Conservation (phyloP, 2,329 filamentous ascomycete species). For the Colletotrichum falcatum region DNA sequence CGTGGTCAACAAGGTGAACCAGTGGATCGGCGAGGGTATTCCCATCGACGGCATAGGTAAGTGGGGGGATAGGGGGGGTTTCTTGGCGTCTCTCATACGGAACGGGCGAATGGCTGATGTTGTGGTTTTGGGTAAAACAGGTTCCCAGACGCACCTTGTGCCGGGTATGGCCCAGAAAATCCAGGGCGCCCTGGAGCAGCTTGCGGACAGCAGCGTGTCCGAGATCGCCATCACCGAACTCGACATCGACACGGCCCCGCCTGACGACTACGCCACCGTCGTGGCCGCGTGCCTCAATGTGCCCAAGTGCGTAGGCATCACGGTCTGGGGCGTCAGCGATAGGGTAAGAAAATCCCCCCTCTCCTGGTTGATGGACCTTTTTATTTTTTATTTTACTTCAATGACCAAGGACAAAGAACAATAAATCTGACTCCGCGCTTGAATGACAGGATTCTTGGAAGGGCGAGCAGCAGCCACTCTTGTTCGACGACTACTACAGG, state of each 20-base stretch:
- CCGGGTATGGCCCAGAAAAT: constrained; percentile 58
- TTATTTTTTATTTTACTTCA: no score
- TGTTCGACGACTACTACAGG: constrained; percentile 64
- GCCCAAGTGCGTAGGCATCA: constrained; percentile 72
- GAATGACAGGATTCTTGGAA: constrained; percentile 63
- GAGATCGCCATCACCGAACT: constrained; percentile 77
- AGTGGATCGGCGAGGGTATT: constrained; percentile 71
- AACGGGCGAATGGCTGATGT: neutral
- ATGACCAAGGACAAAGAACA: no score
- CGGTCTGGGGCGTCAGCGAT: constrained; percentile 69
- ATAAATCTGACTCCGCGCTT: neutral
- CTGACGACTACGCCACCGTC: constrained; percentile 68
- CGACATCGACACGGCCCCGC: constrained; percentile 71
- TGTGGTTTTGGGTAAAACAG: constrained; percentile 1
- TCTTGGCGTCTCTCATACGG: no score
- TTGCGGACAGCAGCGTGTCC: constrained; percentile 60
- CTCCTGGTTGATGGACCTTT: no score
- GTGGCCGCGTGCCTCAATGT: constrained; percentile 69
- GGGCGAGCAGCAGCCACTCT: constrained; percentile 59
- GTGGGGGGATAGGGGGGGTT: neutral
- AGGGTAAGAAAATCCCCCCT: constrained; percentile 49
- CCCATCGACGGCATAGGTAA: constrained; percentile 72
- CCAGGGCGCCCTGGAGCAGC: constrained; percentile 61
- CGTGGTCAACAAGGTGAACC: constrained; percentile 69
- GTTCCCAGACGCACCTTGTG: constrained; percentile 67